These are phyloP conservation scores for Thymus quinquecostatus DNA, from an alignment of 257 asterid genomes.

Conservation along the genomic window DNA sequence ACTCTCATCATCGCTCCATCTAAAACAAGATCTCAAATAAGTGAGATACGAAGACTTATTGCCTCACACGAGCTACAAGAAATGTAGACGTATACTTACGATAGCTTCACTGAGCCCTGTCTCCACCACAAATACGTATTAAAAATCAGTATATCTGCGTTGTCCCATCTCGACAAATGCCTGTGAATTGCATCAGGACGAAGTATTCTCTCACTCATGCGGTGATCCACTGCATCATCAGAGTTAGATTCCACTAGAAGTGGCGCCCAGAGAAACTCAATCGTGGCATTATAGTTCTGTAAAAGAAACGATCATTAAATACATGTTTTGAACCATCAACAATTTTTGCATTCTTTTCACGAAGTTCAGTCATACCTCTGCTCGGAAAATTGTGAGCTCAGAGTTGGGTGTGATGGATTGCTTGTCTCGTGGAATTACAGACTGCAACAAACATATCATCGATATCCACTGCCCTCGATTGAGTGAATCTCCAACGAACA, in stretches of 20 bases:
- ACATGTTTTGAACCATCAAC: slow-evolving; percentile 11
- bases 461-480: slow-evolving; percentile 98
- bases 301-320: slow-evolving; percentile 3
- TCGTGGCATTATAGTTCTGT: slow-evolving; percentile 82
- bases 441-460: slow-evolving; percentile 79
- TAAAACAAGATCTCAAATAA: slow-evolving; percentile 30
- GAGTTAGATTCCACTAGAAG: slow-evolving; percentile 93
- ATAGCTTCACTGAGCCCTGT: slow-evolving; percentile 77
- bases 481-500: slow-evolving; percentile 96
- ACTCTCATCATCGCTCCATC: slow-evolving; percentile 77
- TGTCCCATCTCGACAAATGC: slow-evolving; percentile 85
- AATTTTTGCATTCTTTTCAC: background rate
- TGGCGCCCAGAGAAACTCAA: slow-evolving; percentile 97
- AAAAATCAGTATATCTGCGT: slow-evolving; percentile 87
- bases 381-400: slow-evolving; percentile 80
- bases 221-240: slow-evolving; percentile 86
- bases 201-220: slow-evolving; percentile 73
- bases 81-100: slow-evolving; percentile 48
- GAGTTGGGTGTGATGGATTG: slow-evolving; percentile 83
- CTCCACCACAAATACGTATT: slow-evolving; percentile 97
- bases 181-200: slow-evolving; percentile 74
- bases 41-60: slow-evolving; percentile 4
- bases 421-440: slow-evolving; percentile 62
- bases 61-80: background rate
- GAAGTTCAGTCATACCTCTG: slow-evolving; percentile 57